Conservation (phyloP, 495 filamentous ascomycete species). For the Cercophora samala region DNA sequence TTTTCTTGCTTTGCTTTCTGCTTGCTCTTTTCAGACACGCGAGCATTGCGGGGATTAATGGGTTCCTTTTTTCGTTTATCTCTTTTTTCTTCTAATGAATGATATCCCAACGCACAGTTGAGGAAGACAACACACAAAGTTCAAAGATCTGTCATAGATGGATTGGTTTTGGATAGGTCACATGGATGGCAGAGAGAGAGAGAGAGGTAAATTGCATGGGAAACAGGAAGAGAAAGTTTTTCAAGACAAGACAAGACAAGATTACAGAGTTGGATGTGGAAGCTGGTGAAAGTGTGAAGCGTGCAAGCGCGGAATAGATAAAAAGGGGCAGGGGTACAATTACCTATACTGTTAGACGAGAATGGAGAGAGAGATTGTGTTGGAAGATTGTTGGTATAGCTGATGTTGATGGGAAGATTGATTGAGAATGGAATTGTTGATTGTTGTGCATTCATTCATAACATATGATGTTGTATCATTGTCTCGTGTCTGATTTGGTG, state of each 20-base stretch:
- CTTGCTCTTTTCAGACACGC: background rate
- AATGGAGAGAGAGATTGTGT: background rate
- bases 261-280: background rate
- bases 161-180: background rate
- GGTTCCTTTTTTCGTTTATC: slow-evolving; percentile 1
- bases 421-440: too few relatives aligned
- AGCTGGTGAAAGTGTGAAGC: background rate
- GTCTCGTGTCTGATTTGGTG: too few relatives aligned
- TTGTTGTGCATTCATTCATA: too few relatives aligned
- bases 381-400: background rate
- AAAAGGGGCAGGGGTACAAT: background rate
- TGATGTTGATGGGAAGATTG: background rate
- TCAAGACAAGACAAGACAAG: background rate
- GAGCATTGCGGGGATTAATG: background rate
- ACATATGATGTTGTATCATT: too few relatives aligned
- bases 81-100: slow-evolving; percentile 6
- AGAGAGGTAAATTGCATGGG: too few relatives aligned
- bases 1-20: slow-evolving; percentile 1
- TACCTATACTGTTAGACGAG: background rate
- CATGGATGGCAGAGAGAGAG: background rate
- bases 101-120: background rate
- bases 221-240: background rate
- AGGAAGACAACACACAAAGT: background rate
- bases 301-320: background rate
- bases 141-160: background rate